A percentile compares a stretch with the other conserved stretches of the same genome.
Evolutionary conservation across 306 rosid genomes (phyloP).

Genomic region (Potentilla sterilis): DNA sequence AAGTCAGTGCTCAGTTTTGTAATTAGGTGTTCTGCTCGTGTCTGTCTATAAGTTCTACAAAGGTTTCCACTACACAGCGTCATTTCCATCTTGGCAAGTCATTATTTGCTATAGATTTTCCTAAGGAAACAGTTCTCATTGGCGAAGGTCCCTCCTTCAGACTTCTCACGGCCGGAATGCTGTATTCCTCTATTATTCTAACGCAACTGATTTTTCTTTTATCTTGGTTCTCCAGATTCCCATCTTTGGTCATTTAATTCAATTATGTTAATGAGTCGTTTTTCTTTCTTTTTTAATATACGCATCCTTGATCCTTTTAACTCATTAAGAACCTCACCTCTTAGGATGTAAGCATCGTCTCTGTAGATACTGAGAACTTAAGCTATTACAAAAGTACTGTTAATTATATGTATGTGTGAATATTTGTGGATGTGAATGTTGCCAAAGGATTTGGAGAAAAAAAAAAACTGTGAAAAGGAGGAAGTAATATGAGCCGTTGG

Average conservation of each 20-base stretch:
- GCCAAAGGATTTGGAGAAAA: too few species aligned
- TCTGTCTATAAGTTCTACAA: neutral
- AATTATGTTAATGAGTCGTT: neutral
- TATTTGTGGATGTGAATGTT: neutral
- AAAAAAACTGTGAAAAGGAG: neutral
- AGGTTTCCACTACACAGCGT: too few species aligned
- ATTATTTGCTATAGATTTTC: neutral
- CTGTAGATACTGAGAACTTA: neutral
- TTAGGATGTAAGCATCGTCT: neutral
- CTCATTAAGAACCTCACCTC: neutral
- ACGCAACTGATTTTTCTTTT: neutral
- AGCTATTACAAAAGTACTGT: neutral
- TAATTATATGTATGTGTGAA: neutral
- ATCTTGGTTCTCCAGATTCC: neutral
- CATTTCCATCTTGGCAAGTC: neutral
- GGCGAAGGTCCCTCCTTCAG: neutral
- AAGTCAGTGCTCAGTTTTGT: neutral
- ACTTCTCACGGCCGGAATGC: neutral
- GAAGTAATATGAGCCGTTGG: neutral
- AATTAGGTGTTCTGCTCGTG: neutral
- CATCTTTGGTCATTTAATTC: neutral
- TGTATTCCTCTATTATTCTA: neutral
- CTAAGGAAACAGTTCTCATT: neutral
- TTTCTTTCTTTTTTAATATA: too few species aligned
- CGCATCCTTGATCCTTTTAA: neutral